These are phyloP conservation scores for Tuber calosporum DNA, from an alignment of 495 filamentous ascomycete genomes.

Conservation along the genomic window DNA sequence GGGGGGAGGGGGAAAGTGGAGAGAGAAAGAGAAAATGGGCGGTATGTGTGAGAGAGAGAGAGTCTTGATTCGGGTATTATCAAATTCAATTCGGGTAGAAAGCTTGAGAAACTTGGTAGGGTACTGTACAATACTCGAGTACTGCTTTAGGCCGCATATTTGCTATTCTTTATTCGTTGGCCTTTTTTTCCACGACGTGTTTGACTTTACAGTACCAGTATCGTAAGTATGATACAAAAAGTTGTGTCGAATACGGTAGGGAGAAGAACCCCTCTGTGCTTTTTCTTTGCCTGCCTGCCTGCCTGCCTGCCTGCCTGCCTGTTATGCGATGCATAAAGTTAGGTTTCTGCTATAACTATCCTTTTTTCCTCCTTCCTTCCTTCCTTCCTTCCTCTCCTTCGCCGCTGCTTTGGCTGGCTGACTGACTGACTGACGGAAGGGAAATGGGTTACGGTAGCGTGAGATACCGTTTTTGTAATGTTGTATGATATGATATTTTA, in stretches of 20 bases:
- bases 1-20: too few relatives aligned
- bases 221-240: slow-evolving; percentile 19
- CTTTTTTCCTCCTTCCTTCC: too few relatives aligned
- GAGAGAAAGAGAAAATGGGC: not conserved
- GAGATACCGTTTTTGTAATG: slow-evolving; percentile 22
- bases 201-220: too few relatives aligned
- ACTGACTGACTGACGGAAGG: not conserved
- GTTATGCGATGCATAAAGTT: too few relatives aligned
- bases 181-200: slow-evolving; percentile 27
- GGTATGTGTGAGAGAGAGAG: slow-evolving; percentile 23
- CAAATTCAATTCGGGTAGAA: too few relatives aligned
- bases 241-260: slow-evolving; percentile 29
- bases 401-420: too few relatives aligned
- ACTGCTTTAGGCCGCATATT: slow-evolving; percentile 30
- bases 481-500: too few relatives aligned
- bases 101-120: slow-evolving; percentile 16
- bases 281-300: slow-evolving; percentile 30
- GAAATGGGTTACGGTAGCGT: too few relatives aligned
- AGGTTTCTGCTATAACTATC: too few relatives aligned
- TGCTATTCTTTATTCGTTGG: slow-evolving; percentile 23
- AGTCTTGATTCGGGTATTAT: slow-evolving; percentile 35
- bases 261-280: slow-evolving; percentile 18
- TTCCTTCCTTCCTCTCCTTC: slow-evolving; percentile 25
- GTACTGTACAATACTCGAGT: slow-evolving; percentile 11
- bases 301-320: too few relatives aligned